These are phyloP conservation scores for Byssochlamys sp. DNA, from an alignment of 2,329 filamentous ascomycete species.

Conservation along the genomic window DNA sequence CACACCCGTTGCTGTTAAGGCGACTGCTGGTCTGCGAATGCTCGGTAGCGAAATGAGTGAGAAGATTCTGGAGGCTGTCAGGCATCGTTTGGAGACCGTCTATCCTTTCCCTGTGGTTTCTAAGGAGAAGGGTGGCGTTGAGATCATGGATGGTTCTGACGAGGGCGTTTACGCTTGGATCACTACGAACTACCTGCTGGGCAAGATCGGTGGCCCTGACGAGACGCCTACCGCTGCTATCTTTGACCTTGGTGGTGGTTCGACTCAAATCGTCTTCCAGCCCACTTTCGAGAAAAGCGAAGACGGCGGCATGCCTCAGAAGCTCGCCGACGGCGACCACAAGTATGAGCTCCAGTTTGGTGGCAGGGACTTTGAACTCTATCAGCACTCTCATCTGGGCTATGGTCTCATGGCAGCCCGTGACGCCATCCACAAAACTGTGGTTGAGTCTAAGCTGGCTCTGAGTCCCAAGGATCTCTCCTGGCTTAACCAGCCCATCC, in stretches of 20 bases:
- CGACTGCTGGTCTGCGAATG: constrained; percentile 84
- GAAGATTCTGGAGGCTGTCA: constrained; percentile 76
- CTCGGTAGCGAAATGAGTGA: constrained; percentile 71
- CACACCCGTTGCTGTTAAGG: constrained; percentile 92
- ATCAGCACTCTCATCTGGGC: constrained; percentile 95
- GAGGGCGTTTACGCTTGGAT: constrained; percentile 99
- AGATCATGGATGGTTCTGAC: constrained; percentile 94
- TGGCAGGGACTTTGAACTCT: constrained; percentile 80
- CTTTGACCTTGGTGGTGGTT: constrained; percentile 92
- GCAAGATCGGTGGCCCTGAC: constrained; percentile 90
- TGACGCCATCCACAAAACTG: constrained; percentile 66
- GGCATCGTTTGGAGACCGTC: constrained; percentile 69
- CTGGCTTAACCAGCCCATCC: constrained; percentile 62
- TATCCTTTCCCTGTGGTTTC: constrained; percentile 94
- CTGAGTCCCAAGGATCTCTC: constrained; percentile 50
- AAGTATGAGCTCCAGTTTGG: constrained; percentile 89
- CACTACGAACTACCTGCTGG: constrained; percentile 94
- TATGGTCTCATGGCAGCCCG: constrained; percentile 95
- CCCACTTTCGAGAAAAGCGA: constrained; percentile 72
- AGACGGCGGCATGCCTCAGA: constrained; percentile 72
- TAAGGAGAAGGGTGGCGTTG: constrained; percentile 72
- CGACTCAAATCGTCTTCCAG: constrained; percentile 97
- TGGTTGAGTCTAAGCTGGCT: constrained; percentile 63
- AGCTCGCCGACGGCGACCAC: constrained; percentile 81
- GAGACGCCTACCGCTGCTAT: constrained; percentile 83